Evolutionary conservation across 176 grass and related monocot genomes (phyloP).

Genomic region (Eremochloa ophiuroides): DNA sequence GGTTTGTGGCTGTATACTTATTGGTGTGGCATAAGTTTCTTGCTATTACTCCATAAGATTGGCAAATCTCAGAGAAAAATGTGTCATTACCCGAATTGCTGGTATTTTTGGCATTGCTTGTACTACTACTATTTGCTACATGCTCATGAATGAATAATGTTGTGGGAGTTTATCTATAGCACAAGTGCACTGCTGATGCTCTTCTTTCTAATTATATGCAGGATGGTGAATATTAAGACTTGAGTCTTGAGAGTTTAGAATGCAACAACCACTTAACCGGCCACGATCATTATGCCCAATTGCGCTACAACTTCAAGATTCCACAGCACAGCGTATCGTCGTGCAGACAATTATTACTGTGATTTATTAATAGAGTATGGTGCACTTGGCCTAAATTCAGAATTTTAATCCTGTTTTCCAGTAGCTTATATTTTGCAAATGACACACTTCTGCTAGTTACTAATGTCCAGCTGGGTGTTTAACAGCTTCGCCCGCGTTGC

Average conservation of each 20-base stretch:
- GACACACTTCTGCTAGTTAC: background rate
- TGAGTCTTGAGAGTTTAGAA: background rate
- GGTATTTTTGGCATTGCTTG: background rate
- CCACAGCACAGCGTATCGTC: background rate
- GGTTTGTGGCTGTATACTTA: conserved; percentile 32
- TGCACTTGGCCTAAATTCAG: background rate
- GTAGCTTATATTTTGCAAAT: background rate
- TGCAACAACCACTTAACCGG: background rate
- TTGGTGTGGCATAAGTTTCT: background rate
- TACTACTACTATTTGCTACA: background rate
- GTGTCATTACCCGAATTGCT: background rate
- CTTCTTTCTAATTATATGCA: background rate
- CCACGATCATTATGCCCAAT: background rate
- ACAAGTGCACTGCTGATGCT: background rate
- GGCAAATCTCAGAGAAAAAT: background rate
- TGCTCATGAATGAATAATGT: background rate
- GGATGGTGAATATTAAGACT: conserved; percentile 2
- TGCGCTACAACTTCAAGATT: background rate
- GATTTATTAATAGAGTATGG: background rate
- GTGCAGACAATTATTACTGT: background rate
- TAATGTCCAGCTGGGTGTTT: background rate
- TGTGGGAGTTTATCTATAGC: background rate
- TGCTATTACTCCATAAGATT: background rate
- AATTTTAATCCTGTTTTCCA: background rate
- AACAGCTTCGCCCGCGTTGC: background rate